Evolutionary conservation across 2,329 filamentous ascomycete species (phyloP), one percentile per base, ranked within the genome.

Genomic region (Verticillium zaregamsianum): DNA sequence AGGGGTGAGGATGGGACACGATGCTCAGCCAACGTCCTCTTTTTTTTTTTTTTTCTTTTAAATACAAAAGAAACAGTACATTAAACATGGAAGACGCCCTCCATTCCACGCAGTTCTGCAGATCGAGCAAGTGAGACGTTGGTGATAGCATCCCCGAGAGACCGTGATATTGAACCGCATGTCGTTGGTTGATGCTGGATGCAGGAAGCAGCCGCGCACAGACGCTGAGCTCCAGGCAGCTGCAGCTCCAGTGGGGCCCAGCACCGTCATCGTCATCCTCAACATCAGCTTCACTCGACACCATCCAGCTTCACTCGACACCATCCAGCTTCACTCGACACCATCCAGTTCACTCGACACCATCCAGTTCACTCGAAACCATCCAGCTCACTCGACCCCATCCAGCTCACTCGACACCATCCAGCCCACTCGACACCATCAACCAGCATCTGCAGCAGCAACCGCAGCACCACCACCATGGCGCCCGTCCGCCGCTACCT

Each of bases 401-500:
- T n/a, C n/a, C n/a, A n/a, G n/a, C n/a, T 39, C 8, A 4, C 35
- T 14, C 35, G 1, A 12, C 17, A 14, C 8, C 25, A 6, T 28
- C 28, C 28, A 28, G 28, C 28, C 6, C 28, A 6, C 9, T 1
- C 37, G 5, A 5, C 37, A 39, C 37, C 14, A 39, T 39, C 37
- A n/a, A n/a, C n/a, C n/a, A n/a, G n/a, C n/a, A n/a, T n/a, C n/a
- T n/a, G n/a, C 4, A 2, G 5, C 45, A 5, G 1, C n/a, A 25
- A 6, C 2, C 3, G 5, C n/a, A 23, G n/a, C 15, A 25, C 33
- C 57, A 39, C 15, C 33, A 66, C 28, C 54, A 97, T 97, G 93
- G 90, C 93, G 14, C 93, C 93, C 12, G 86, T 97, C 57, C 88
- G 93, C 63, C 87, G 93, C 69, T 97, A 98, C 73, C 83, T 98